These are phyloP conservation scores for Rhizopogon sp. DNA, from an alignment of 768 basidiomycete species.

Conservation along the genomic window DNA sequence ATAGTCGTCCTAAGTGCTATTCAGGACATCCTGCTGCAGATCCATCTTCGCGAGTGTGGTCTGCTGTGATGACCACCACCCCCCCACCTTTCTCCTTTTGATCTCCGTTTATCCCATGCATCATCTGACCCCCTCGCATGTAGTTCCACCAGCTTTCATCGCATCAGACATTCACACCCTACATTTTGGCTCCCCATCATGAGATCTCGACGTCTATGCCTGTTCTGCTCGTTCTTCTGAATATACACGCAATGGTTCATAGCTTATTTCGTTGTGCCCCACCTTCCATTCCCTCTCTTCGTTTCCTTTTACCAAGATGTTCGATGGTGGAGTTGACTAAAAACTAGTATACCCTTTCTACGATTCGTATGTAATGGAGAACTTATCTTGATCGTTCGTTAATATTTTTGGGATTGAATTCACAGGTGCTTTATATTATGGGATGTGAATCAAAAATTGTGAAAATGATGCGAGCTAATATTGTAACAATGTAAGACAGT, in stretches of 20 bases:
- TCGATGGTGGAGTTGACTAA: constrained; percentile 1
- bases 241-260: constrained; percentile 4
- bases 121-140: constrained; percentile 16
- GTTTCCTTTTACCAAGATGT: not conserved
- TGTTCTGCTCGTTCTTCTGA: constrained; percentile 2
- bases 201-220: constrained; percentile 1
- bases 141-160: constrained; percentile 16
- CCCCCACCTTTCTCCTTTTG: not conserved
- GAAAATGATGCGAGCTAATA: not conserved
- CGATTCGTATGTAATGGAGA: constrained; percentile 16
- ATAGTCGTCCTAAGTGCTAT: constrained; percentile 79
- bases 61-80: constrained; percentile 39
- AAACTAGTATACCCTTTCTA: constrained; percentile 14
- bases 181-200: constrained; percentile 16
- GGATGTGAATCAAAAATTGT: not conserved
- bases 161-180: constrained; percentile 20
- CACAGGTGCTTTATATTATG: not conserved
- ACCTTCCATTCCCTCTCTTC: not conserved
- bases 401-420: not conserved
- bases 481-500: too few species aligned
- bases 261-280: constrained; percentile 3
- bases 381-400: constrained; percentile 9
- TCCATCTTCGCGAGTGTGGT: constrained; percentile 83
- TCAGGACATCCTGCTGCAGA: constrained; percentile 83
- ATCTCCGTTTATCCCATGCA: constrained; percentile 16